These are phyloP conservation scores for Adansonia gregorii DNA, from an alignment of 441 rosid species.

Conservation along the genomic window DNA sequence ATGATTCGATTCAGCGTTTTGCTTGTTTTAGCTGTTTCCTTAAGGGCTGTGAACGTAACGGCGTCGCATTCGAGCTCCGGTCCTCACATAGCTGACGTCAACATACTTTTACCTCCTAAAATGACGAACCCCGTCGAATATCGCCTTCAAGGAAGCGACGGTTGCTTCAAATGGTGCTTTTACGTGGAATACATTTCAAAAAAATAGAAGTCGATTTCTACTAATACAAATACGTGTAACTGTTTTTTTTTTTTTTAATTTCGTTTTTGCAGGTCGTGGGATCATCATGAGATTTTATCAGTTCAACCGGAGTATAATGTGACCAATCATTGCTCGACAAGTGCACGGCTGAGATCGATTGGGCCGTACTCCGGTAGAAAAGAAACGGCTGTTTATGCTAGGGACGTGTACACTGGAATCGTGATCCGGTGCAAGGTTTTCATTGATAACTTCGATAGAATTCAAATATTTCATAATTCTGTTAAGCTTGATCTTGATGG, in stretches of 20 bases:
- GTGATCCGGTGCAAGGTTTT: conserved; percentile 98
- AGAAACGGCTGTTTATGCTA: conserved; percentile 94
- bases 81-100: conserved; percentile 93
- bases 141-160: conserved; percentile 94
- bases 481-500: conserved; percentile 96
- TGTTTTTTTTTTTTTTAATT: not conserved
- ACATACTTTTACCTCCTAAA: conserved; percentile 87
- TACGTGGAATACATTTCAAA: not conserved
- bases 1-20: conserved; percentile 44
- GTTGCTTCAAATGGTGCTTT: conserved; percentile 92
- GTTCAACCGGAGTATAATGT: conserved; percentile 84
- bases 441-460: conserved; percentile 85
- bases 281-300: conserved; percentile 87
- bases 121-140: conserved; percentile 90
- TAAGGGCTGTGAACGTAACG: conserved; percentile 35
- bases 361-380: conserved; percentile 77
- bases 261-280: conserved; percentile 81
- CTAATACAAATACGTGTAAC: not conserved
- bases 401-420: conserved; percentile 75
- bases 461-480: conserved; percentile 93
- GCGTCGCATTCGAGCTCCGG: conserved; percentile 58
- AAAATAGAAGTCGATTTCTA: not conserved
- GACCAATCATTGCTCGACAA: conserved; percentile 80
- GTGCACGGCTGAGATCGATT: conserved; percentile 82
- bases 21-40: conserved; percentile 35